phyloP scores from a whole-genome alignment of 345 rosid genomes.

The Cardamine resedifolia region DNA sequence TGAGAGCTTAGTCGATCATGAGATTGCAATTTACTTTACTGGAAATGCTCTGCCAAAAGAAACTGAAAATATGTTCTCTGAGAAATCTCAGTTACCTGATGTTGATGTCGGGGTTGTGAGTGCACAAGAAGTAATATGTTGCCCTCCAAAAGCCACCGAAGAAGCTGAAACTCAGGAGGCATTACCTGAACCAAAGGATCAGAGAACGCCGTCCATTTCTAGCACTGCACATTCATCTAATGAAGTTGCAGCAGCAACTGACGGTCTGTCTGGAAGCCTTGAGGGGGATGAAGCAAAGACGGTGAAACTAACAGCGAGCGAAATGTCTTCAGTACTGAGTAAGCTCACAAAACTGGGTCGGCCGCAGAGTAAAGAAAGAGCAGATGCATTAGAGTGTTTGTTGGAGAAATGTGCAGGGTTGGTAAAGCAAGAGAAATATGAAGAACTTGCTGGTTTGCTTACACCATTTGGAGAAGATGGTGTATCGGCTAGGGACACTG shows the following conservation, averaged over 20 bases:
- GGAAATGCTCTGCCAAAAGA: slow-evolving; percentile 42
- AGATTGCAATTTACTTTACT: slow-evolving; percentile 44
- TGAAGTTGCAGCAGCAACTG: slow-evolving; percentile 40
- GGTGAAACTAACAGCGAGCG: slow-evolving; percentile 42
- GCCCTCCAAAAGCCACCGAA: slow-evolving; percentile 30
- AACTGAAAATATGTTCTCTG: slow-evolving; percentile 36
- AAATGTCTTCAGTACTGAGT: slow-evolving; percentile 53
- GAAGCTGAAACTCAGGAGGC: slow-evolving; percentile 39
- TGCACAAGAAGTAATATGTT: slow-evolving; percentile 29
- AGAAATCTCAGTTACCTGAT: slow-evolving; percentile 36
- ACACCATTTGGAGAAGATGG: slow-evolving; percentile 90
- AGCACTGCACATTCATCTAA: slow-evolving; percentile 14
- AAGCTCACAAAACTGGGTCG: slow-evolving; percentile 54
- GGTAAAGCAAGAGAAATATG: slow-evolving; percentile 79
- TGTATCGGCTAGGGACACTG: slow-evolving; percentile 95
- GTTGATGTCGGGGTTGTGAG: slow-evolving; percentile 39
- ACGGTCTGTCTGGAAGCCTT: slow-evolving; percentile 39
- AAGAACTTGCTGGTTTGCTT: slow-evolving; percentile 86
- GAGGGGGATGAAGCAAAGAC: slow-evolving; percentile 43
- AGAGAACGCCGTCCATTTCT: slow-evolving; percentile 21
- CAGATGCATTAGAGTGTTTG: slow-evolving; percentile 86
- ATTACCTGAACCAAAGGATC: slow-evolving; percentile 30
- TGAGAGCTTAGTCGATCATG: slow-evolving; percentile 54
- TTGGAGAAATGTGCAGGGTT: slow-evolving; percentile 89
- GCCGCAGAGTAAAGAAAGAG: slow-evolving; percentile 70